These are phyloP conservation scores for Pythium apleroticum DNA, from an alignment of 352 stramenopile species.

Conservation along the genomic window DNA sequence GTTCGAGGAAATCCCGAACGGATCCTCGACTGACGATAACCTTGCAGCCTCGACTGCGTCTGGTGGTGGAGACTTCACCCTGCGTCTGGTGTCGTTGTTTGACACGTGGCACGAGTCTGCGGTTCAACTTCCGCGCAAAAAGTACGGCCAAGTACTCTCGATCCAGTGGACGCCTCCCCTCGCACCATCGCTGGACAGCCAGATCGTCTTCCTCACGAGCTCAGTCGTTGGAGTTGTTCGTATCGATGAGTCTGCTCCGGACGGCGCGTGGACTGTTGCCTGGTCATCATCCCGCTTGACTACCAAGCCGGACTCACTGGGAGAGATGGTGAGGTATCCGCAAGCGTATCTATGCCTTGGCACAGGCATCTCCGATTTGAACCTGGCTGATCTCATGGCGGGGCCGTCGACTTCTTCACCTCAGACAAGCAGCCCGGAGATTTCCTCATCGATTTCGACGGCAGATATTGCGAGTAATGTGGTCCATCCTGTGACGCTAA, in stretches of 20 bases:
- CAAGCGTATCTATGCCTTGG: constrained; percentile 47
- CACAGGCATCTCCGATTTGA: constrained; percentile 54
- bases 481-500: constrained; percentile 61
- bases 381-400: constrained; percentile 49
- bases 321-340: constrained; percentile 52
- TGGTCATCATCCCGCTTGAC: constrained; percentile 69
- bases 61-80: constrained; percentile 26
- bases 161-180: constrained; percentile 68
- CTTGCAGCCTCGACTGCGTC: not conserved
- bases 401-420: constrained; percentile 9
- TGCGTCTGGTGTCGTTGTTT: constrained; percentile 56
- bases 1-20: constrained; percentile 33
- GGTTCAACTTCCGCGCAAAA: constrained; percentile 51
- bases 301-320: constrained; percentile 47
- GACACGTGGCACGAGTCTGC: constrained; percentile 57
- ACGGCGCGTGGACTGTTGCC: constrained; percentile 52
- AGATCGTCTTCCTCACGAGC: constrained; percentile 65
- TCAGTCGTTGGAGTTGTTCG: constrained; percentile 66
- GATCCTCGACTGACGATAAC: not conserved
- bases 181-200: constrained; percentile 45
- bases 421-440: not conserved
- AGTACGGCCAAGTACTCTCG: constrained; percentile 55
- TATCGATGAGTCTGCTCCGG: constrained; percentile 38
- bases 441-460: not conserved
- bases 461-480: constrained; percentile 13